These are phyloP conservation scores for Dactylellina haptotyla DNA, from an alignment of 2,329 filamentous ascomycete genomes.

Conservation along the genomic window DNA sequence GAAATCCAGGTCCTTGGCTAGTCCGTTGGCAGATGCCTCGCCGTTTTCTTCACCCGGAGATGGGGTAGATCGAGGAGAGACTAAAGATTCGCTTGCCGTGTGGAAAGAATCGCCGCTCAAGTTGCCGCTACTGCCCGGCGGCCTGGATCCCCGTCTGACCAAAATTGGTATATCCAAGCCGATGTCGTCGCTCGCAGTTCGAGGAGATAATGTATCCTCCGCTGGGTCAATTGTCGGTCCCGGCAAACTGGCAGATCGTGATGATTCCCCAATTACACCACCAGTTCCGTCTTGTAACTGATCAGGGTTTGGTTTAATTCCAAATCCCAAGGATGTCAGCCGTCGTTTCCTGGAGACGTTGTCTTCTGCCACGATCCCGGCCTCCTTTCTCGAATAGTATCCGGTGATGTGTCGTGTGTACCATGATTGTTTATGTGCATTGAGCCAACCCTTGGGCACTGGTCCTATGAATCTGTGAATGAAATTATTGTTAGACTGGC, in stretches of 20 bases:
- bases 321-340: slow-evolving; percentile 52
- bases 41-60: slow-evolving; percentile 25
- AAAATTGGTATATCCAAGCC: slow-evolving; percentile 46
- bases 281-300: slow-evolving; percentile 18
- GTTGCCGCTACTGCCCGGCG: slow-evolving; percentile 47
- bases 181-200: slow-evolving; percentile 6
- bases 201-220: slow-evolving; percentile 13
- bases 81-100: slow-evolving; percentile 48
- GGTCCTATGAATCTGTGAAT: slow-evolving; percentile 57
- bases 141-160: slow-evolving; percentile 17
- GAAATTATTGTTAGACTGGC: slow-evolving; percentile 1
- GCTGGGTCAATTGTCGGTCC: slow-evolving; percentile 27
- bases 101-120: slow-evolving; percentile 50
- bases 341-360: slow-evolving; percentile 54
- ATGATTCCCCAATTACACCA: slow-evolving; percentile 31
- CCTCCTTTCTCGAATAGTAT: slow-evolving; percentile 55
- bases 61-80: slow-evolving; percentile 31
- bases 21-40: slow-evolving; percentile 19
- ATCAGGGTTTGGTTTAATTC: slow-evolving; percentile 44
- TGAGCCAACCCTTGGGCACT: slow-evolving; percentile 58
- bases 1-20: slow-evolving; percentile 45
- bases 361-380: slow-evolving; percentile 55
- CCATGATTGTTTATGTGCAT: slow-evolving; percentile 57
- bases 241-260: slow-evolving; percentile 10
- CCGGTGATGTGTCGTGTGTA: slow-evolving; percentile 57